Evolutionary conservation across 139 green algal species (phyloP), one percentile per base, ranked within the genome.

Genomic region (Tetratostichococcus sp.): DNA sequence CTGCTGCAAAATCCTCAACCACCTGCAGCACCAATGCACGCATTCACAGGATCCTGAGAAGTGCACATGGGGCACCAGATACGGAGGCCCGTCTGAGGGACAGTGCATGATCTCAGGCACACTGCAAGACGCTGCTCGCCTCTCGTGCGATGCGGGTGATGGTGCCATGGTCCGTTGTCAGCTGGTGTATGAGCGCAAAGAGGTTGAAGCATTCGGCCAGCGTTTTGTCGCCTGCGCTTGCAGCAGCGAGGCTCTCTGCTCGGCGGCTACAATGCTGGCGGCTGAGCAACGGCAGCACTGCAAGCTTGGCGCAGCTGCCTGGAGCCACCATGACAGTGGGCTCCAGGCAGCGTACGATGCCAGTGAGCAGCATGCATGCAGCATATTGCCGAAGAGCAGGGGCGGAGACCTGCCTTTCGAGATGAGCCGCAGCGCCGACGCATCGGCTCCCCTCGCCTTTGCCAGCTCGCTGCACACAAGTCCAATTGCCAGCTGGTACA

Each of bases 131-230:
- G n/a, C 30, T 42, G 33, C 76, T 14, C 43, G 87, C 89, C 82
- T 96, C 87, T 0, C 31, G 25, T 3, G 90, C 86, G 65, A 96
- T 95, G 35, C 85, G 77, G 0, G 80, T 85, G 66, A 96, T 88
- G 50, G 71, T 78, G 0, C 43, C 84, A 67, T 89, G 87, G 0
- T 76, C 76, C 19, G 87, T 96, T 34, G 89, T 94, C 66, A 90
- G 31, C 62, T 42, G 58, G 76, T 96, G 91, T 65, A 97, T 94
- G 31, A 91, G 35, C 42, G 88, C 86, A 81, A 97, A 97, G 0
- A 96, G 82, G 62, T 85, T 74, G 80, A 96, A 96, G 69, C 84
- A 91, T 59, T 94, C 86, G 0, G 71, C 72, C 50, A 96, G 80
- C 0, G 80, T 86, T 19, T 82, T 69, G 67, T 85, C 71, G 11